Conservation (phyloP, 352 stramenopile species). For the Globisporangium yorkense region DNA sequence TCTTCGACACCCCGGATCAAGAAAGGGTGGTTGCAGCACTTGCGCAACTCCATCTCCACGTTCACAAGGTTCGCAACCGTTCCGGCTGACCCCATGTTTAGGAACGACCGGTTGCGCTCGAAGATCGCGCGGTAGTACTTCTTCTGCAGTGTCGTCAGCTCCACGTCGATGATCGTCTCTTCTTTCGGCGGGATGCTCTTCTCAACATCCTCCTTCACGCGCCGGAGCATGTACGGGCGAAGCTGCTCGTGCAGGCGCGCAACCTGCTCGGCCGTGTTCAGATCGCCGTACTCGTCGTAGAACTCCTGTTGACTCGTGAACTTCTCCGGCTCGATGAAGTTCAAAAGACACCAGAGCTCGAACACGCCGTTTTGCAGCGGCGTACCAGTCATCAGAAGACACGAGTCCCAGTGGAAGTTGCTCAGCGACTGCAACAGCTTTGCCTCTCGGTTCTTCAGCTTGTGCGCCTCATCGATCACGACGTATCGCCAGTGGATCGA, state of each 20-base stretch:
- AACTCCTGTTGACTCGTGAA: constrained; percentile 96
- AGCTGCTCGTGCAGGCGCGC: constrained; percentile 95
- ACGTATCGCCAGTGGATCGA: constrained; percentile 95
- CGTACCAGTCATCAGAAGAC: constrained; percentile 96
- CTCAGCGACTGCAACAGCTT: constrained; percentile 91
- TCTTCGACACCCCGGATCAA: constrained; percentile 97
- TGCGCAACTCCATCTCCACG: constrained; percentile 99
- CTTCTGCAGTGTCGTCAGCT: constrained; percentile 99
- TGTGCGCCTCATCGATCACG: constrained; percentile 99
- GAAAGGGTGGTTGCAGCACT: constrained; percentile 99
- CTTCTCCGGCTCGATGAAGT: constrained; percentile 96
- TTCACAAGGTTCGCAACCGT: constrained; percentile 97
- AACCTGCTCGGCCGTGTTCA: constrained; percentile 95
- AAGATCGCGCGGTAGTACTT: constrained; percentile 97
- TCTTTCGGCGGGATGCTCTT: constrained; percentile 99
- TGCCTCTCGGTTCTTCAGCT: constrained; percentile 97
- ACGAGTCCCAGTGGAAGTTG: constrained; percentile 84
- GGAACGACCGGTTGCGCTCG: constrained; percentile 94
- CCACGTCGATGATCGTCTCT: constrained; percentile 99
- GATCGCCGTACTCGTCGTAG: constrained; percentile 94
- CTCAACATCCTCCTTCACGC: constrained; percentile 99
- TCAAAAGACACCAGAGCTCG: constrained; percentile 99
- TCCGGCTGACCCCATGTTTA: constrained; percentile 84
- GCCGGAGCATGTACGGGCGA: constrained; percentile 97
- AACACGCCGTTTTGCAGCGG: constrained; percentile 99